Percentiles rank a stretch among this genome's conserved stretches.
phyloP scores from a whole-genome alignment of 441 rosid species.

The Populus trichocarpa region DNA sequence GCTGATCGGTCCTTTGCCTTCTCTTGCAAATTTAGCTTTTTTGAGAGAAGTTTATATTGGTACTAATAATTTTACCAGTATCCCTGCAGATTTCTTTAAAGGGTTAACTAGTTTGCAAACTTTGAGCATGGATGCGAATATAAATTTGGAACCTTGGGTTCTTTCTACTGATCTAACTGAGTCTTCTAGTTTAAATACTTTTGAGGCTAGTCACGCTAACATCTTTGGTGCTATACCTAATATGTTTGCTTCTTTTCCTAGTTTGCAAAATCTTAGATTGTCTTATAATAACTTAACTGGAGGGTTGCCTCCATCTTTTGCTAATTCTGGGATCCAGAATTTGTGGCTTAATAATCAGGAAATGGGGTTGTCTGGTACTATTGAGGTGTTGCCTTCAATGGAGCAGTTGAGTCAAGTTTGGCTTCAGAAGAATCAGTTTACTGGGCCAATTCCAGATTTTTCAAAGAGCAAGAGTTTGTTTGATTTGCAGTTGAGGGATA shows the following conservation, averaged over 20 bases:
- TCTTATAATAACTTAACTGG: constrained; percentile 66
- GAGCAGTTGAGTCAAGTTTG: constrained; percentile 46
- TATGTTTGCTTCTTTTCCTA: constrained; percentile 42
- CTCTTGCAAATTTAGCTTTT: constrained; percentile 39
- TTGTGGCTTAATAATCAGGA: constrained; percentile 63
- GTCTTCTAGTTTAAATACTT: constrained; percentile 31
- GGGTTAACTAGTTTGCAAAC: constrained; percentile 49
- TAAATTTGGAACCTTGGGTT: constrained; percentile 37
- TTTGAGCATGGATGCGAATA: constrained; percentile 37
- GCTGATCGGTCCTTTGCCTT: constrained; percentile 56
- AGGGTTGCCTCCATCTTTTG: constrained; percentile 54
- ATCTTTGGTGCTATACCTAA: constrained; percentile 56
- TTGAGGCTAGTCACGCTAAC: constrained; percentile 39
- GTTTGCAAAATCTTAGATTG: constrained; percentile 42
- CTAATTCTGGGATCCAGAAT: constrained; percentile 35
- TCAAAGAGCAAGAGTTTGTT: constrained; percentile 38
- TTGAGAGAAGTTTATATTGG: constrained; percentile 42
- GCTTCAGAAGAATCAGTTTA: constrained; percentile 60
- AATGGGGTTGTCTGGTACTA: constrained; percentile 48
- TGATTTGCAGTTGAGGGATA: constrained; percentile 69
- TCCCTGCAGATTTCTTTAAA: constrained; percentile 44
- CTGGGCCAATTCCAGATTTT: constrained; percentile 71
- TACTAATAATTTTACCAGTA: constrained; percentile 43
- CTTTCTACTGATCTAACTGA: constrained; percentile 49
- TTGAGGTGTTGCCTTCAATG: constrained; percentile 59